Conservation (phyloP, 495 filamentous ascomycete genomes). For the Viridothelium virens region DNA sequence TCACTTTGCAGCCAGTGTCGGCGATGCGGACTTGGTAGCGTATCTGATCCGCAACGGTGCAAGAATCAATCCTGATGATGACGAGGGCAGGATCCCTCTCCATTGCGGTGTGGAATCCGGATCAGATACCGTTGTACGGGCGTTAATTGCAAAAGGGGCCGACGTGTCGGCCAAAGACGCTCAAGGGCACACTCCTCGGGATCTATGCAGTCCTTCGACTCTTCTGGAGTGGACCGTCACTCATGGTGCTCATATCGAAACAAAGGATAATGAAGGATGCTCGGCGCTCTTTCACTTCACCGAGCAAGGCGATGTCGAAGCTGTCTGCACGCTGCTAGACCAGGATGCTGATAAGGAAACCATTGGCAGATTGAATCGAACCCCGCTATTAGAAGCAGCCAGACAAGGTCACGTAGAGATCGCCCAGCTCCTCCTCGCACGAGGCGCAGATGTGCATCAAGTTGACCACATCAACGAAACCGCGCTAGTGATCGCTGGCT, state of each 20-base stretch:
- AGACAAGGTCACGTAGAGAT: not conserved
- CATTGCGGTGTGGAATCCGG: not conserved
- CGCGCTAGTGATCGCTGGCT: constrained; percentile 15
- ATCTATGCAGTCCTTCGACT: not conserved
- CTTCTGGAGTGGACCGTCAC: not conserved
- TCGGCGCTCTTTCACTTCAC: not conserved
- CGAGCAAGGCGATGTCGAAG: not conserved
- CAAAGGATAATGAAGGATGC: not conserved
- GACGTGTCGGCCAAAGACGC: not conserved
- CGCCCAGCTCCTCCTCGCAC: constrained; percentile 10
- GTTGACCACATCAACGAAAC: constrained; percentile 15
- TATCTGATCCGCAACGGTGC: not conserved
- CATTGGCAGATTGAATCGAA: not conserved
- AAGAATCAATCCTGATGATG: not conserved
- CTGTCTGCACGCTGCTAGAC: not conserved
- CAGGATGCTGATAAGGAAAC: not conserved
- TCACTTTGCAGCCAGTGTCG: not conserved
- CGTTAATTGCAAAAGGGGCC: not conserved
- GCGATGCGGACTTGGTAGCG: not conserved
- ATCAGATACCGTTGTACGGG: not conserved
- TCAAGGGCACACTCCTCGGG: not conserved
- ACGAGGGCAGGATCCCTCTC: not conserved
- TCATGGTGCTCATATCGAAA: not conserved
- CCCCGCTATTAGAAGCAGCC: not conserved
- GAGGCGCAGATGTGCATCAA: constrained; percentile 14